phyloP scores from a whole-genome alignment of 2,329 filamentous ascomycete species.

The Lizonia empirigonia region DNA sequence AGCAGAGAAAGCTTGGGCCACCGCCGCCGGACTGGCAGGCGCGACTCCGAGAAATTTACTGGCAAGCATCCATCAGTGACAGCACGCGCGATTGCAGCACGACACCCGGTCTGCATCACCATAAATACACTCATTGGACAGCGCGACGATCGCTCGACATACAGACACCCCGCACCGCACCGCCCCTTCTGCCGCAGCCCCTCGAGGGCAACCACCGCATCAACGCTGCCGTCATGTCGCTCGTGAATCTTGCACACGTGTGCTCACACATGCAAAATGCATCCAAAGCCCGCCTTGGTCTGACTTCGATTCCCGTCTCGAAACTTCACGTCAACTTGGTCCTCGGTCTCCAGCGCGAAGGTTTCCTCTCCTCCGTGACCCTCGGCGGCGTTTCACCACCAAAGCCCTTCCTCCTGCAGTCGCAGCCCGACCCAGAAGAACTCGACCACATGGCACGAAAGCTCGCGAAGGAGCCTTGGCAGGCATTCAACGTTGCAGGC shows the following conservation, averaged over 20 bases:
- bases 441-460: slow-evolving; percentile 40
- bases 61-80: slow-evolving; percentile 24
- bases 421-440: slow-evolving; percentile 36
- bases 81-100: slow-evolving; percentile 33
- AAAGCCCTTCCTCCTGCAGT: slow-evolving; percentile 42
- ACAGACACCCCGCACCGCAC: background rate
- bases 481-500: slow-evolving; percentile 30
- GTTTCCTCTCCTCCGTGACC: slow-evolving; percentile 80
- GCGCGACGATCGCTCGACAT: background rate
- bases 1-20: slow-evolving; percentile 1
- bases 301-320: slow-evolving; percentile 81
- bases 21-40: slow-evolving; percentile 15
- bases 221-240: slow-evolving; percentile 62
- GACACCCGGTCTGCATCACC: slow-evolving; percentile 15
- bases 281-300: slow-evolving; percentile 77
- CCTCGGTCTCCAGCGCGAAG: slow-evolving; percentile 79
- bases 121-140: background rate
- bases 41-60: slow-evolving; percentile 41
- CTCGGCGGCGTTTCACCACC: slow-evolving; percentile 68
- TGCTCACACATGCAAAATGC: slow-evolving; percentile 93
- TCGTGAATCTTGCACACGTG: slow-evolving; percentile 76
- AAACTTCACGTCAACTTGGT: slow-evolving; percentile 79
- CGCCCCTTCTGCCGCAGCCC: slow-evolving; percentile 26
- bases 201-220: slow-evolving; percentile 32
- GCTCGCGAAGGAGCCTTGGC: slow-evolving; percentile 51